Evolutionary conservation across 148 eudicot genomes (phyloP).

Genomic region (Nyssa sinensis): DNA sequence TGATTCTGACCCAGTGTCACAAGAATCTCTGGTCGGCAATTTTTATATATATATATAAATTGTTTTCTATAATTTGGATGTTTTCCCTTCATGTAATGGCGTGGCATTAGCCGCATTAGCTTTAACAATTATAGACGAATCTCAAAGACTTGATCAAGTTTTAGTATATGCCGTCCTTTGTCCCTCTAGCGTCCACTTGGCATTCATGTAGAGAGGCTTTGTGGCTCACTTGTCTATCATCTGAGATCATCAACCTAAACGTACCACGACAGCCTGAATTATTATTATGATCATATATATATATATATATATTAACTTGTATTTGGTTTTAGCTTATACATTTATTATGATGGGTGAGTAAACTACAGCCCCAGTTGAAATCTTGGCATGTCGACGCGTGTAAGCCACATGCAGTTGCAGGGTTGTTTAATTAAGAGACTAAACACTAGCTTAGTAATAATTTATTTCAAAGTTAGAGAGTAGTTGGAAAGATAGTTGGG

Average conservation of each 20-base stretch:
- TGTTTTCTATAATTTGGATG: neutral
- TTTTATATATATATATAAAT: conserved; percentile 2
- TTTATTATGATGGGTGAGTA: neutral
- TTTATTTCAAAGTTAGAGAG: conserved; percentile 21
- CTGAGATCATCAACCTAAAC: neutral
- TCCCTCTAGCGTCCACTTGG: conserved; percentile 39
- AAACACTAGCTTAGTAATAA: neutral
- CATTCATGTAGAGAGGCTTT: neutral
- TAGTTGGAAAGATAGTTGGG: conserved; percentile 35
- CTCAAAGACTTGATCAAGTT: conserved; percentile 14
- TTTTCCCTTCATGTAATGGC: neutral
- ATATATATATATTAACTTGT: too few relatives aligned
- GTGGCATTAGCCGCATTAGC: neutral
- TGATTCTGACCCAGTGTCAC: conserved; percentile 42
- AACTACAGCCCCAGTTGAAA: neutral
- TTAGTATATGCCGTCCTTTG: conserved; percentile 32
- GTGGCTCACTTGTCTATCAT: neutral
- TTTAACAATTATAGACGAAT: neutral
- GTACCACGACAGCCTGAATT: neutral
- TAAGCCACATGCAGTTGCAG: too few relatives aligned
- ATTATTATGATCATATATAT: neutral
- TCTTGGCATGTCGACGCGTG: too few relatives aligned
- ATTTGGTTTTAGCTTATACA: neutral
- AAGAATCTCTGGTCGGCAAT: conserved; percentile 71
- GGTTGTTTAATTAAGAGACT: too few relatives aligned